These are phyloP conservation scores for Dichotomocladium elegans DNA, from an alignment of 371 early-diverging fungal genomes.

Conservation along the genomic window DNA sequence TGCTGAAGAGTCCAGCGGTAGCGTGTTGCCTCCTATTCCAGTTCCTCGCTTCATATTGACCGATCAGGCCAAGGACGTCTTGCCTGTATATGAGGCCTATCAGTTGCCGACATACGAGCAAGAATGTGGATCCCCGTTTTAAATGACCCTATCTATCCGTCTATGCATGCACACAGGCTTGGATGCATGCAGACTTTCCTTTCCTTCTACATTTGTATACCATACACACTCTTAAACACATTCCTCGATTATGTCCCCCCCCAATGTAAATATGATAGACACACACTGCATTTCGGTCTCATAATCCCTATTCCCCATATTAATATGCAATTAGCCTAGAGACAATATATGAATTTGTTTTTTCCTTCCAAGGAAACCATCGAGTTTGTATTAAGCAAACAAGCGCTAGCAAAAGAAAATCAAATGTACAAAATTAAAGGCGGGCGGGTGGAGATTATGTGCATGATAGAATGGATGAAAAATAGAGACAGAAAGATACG, in stretches of 20 bases:
- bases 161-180: neutral
- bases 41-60: conserved; percentile 21
- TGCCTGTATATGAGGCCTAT: conserved; percentile 22
- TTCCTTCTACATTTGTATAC: neutral
- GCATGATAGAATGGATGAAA: neutral
- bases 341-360: too few species aligned
- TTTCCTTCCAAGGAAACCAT: too few species aligned
- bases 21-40: conserved; percentile 4
- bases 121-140: neutral
- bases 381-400: too few species aligned
- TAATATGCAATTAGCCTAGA: too few species aligned
- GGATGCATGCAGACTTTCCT: neutral
- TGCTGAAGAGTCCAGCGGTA: too few species aligned
- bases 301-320: too few species aligned
- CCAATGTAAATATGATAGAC: neutral
- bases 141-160: too few species aligned
- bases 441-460: neutral
- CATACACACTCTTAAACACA: neutral
- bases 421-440: neutral
- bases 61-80: conserved; percentile 23
- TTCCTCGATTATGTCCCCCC: neutral
- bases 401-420: too few species aligned
- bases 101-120: conserved; percentile 64
- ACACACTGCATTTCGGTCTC: neutral
- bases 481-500: neutral